Evolutionary conservation across 768 basidiomycete species (phyloP).

Genomic region (Lepiota brunneoincarnata): DNA sequence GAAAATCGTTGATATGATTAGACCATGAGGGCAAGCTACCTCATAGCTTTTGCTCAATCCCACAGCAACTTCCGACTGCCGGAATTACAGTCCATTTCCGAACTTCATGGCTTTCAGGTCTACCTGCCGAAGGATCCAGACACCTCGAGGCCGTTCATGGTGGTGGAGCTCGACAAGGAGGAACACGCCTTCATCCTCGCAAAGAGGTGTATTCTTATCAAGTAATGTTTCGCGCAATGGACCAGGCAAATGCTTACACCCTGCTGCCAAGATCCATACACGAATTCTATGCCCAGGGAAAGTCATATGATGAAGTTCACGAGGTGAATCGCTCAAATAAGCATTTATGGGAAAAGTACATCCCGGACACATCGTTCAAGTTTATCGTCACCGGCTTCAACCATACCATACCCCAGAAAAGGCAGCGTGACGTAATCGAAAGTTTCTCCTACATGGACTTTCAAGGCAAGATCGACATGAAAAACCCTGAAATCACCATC

Average conservation of each 20-base stretch:
- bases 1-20: neutral
- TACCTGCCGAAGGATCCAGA: constrained; percentile 43
- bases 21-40: constrained; percentile 33
- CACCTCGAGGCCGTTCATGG: constrained; percentile 68
- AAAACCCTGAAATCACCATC: constrained; percentile 68
- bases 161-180: constrained; percentile 65
- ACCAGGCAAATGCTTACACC: constrained; percentile 1
- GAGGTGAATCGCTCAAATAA: constrained; percentile 40
- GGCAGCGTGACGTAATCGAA: constrained; percentile 69
- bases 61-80: constrained; percentile 85
- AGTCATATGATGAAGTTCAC: constrained; percentile 71
- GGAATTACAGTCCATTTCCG: constrained; percentile 74
- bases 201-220: constrained; percentile 77
- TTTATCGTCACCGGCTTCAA: constrained; percentile 76
- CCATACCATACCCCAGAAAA: constrained; percentile 65
- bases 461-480: constrained; percentile 79
- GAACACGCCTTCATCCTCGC: constrained; percentile 75
- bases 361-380: constrained; percentile 72
- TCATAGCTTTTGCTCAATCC: constrained; percentile 78
- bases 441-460: constrained; percentile 85
- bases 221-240: constrained; percentile 38
- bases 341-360: constrained; percentile 56
- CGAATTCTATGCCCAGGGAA: constrained; percentile 73
- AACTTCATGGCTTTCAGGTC: constrained; percentile 67
- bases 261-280: constrained; percentile 58